Percentiles rank a stretch among this genome's conserved stretches.
Conservation (phyloP, 192 early-diverging fungal species). For the Backusella morwellensis region DNA sequence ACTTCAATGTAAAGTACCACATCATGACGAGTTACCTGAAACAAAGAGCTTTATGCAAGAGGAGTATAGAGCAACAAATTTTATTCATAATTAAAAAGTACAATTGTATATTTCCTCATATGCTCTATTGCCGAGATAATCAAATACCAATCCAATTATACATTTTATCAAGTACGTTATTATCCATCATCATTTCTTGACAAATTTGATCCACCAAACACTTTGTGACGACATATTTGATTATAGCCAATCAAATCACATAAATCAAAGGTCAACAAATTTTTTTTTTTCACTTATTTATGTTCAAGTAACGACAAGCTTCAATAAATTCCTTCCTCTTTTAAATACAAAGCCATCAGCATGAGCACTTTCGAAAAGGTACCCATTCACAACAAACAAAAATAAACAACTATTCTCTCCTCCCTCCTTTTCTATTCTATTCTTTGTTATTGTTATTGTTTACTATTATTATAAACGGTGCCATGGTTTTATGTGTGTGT, state of each 20-base stretch:
- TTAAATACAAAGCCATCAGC: slow-evolving; percentile 3
- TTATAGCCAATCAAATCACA: not conserved
- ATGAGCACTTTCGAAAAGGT: slow-evolving; percentile 35
- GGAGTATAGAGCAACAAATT: no score
- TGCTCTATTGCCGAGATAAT: no score
- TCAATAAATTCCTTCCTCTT: slow-evolving; percentile 17
- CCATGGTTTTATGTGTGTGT: slow-evolving; percentile 2
- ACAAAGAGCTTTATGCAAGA: no score
- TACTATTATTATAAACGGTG: not conserved
- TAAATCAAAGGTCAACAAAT: not conserved
- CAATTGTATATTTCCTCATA: no score
- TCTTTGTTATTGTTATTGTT: not conserved
- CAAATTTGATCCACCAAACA: no score
- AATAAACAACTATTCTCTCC: not conserved
- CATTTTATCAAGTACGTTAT: no score
- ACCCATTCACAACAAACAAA: not conserved
- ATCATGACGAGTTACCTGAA: no score
- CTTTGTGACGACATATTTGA: not conserved
- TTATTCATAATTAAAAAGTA: no score
- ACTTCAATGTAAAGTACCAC: no score
- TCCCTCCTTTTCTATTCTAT: not conserved
- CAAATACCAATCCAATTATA: no score
- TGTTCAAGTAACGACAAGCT: not conserved
- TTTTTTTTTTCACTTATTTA: not conserved
- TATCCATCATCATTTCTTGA: no score